Percentiles rank a stretch among this genome's conserved stretches.
These are phyloP conservation scores for Ogataea henricii DNA, from an alignment of 805 yeast species.

Conservation along the genomic window DNA sequence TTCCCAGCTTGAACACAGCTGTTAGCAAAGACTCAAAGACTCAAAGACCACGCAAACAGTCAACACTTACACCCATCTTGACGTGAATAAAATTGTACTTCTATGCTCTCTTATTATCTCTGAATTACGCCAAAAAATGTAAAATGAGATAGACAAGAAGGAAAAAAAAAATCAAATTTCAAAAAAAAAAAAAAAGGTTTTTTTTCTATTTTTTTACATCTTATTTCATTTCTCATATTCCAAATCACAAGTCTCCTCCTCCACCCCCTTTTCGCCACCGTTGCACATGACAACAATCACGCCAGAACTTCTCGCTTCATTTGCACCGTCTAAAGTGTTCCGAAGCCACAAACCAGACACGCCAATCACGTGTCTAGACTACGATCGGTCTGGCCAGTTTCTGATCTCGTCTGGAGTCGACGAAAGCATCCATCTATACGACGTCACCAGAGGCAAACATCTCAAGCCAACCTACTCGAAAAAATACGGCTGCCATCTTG, in stretches of 20 bases:
- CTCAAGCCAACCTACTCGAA: conserved; percentile 73
- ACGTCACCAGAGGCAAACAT: conserved; percentile 66
- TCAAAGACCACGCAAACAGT: no score
- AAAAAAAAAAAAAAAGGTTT: no score
- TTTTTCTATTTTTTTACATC: no score
- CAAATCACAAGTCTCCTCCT: background rate
- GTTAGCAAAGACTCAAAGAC: conserved; percentile 6
- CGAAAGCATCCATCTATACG: conserved; percentile 82
- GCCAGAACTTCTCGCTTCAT: conserved; percentile 20
- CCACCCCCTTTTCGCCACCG: background rate
- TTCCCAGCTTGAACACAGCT: conserved; percentile 51
- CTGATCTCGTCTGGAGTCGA: conserved; percentile 77
- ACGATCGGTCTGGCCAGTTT: conserved; percentile 81
- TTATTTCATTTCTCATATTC: no score
- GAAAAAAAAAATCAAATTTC: no score
- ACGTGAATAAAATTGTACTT: no score
- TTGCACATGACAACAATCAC: background rate
- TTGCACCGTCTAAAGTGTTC: conserved; percentile 42
- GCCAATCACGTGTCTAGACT: conserved; percentile 69
- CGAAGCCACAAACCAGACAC: conserved; percentile 46
- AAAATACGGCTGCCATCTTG: conserved; percentile 90
- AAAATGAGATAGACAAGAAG: no score
- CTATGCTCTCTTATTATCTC: no score
- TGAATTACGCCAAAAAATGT: no score
- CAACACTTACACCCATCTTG: background rate